Evolutionary conservation across 805 yeast species (phyloP).

Genomic region (Yamadazyma scolyti): DNA sequence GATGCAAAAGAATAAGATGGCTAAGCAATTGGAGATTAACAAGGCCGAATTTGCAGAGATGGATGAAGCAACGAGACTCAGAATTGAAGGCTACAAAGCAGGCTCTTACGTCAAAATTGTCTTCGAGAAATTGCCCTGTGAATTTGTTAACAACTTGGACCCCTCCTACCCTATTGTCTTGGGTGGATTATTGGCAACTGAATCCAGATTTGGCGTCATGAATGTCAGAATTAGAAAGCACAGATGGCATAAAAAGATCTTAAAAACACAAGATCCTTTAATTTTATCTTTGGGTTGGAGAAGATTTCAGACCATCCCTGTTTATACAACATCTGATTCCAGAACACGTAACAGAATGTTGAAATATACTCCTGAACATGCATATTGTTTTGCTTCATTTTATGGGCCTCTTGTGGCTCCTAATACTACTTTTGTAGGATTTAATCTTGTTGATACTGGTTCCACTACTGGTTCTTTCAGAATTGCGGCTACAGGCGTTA

Average conservation of each 20-base stretch:
- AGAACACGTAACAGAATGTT: constrained; percentile 97
- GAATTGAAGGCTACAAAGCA: constrained; percentile 87
- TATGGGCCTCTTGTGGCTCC: constrained; percentile 98
- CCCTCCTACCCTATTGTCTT: constrained; percentile 81
- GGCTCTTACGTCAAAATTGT: constrained; percentile 93
- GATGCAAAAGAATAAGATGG: constrained; percentile 93
- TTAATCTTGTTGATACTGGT: constrained; percentile 78
- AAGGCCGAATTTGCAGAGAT: constrained; percentile 70
- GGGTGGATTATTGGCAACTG: constrained; percentile 90
- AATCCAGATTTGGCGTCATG: constrained; percentile 86
- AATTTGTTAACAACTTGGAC: constrained; percentile 80
- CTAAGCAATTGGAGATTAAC: constrained; percentile 92
- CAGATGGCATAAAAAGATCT: constrained; percentile 96
- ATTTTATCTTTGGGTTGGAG: constrained; percentile 96
- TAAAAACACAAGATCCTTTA: constrained; percentile 93
- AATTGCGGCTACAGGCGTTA: constrained; percentile 95
- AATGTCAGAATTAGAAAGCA: constrained; percentile 95
- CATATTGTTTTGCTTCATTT: constrained; percentile 92
- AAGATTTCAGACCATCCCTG: constrained; percentile 93
- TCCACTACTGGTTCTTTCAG: constrained; percentile 88
- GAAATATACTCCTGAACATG: constrained; percentile 97
- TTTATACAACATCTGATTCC: constrained; percentile 94
- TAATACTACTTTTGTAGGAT: constrained; percentile 95
- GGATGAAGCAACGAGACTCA: constrained; percentile 72
- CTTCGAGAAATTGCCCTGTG: constrained; percentile 81